These are phyloP conservation scores for Russula lepida DNA, from an alignment of 768 basidiomycete species.

Conservation along the genomic window DNA sequence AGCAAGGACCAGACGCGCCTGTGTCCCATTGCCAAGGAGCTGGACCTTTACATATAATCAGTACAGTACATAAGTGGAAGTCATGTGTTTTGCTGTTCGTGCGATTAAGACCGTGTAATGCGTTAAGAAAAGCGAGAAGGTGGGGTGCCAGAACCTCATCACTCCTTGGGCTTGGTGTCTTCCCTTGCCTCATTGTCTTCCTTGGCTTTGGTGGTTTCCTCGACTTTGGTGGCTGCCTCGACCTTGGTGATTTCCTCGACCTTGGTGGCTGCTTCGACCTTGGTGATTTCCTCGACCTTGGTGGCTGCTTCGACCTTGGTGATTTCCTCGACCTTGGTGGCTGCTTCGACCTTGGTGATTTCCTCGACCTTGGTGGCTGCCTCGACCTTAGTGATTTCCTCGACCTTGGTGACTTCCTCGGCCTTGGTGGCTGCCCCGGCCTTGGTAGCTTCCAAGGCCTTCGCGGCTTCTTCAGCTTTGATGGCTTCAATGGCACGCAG, in stretches of 20 bases:
- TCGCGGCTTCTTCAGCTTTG: too few relatives aligned
- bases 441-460: too few relatives aligned
- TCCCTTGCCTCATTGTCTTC: neutral
- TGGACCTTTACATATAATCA: too few relatives aligned
- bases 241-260: neutral
- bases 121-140: neutral
- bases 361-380: too few relatives aligned
- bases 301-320: neutral
- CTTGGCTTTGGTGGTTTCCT: neutral
- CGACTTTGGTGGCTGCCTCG: neutral
- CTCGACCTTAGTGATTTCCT: neutral
- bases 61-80: neutral
- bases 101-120: neutral
- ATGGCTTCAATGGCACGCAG: too few relatives aligned
- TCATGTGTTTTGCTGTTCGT: neutral
- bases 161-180: neutral
- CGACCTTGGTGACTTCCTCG: neutral
- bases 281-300: too few relatives aligned
- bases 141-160: neutral
- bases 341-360: neutral
- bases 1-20: too few relatives aligned
- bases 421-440: too few relatives aligned
- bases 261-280: neutral
- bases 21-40: too few relatives aligned
- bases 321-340: neutral